A percentile compares a stretch with the other conserved stretches of the same genome.
Conservation (phyloP, 1,284 basidiomycete genomes). For the Irpex lacteus region DNA sequence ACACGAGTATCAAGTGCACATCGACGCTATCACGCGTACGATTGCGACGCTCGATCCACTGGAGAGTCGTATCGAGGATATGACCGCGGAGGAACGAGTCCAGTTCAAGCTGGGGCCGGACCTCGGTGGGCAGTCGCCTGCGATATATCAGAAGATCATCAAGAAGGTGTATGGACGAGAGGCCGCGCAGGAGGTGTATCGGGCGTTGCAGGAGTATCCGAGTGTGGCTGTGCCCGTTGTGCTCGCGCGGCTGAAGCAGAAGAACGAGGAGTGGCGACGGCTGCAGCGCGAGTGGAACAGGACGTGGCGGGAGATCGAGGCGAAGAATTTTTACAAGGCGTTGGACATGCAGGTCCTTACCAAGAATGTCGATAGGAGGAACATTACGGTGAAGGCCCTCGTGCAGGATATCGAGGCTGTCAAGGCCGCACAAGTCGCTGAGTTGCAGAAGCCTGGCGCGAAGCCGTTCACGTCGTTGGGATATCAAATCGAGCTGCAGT, state of each 20-base stretch:
- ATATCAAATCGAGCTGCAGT: constrained; percentile 78
- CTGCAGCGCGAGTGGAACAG: constrained; percentile 95
- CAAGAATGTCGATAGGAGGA: constrained; percentile 97
- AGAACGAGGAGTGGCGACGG: constrained; percentile 97
- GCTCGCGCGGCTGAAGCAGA: constrained; percentile 85
- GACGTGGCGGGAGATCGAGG: constrained; percentile 96
- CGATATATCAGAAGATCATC: constrained; percentile 91
- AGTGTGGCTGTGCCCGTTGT: constrained; percentile 92
- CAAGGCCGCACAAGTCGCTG: constrained; percentile 66
- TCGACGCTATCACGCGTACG: constrained; percentile 90
- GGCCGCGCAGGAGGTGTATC: constrained; percentile 82
- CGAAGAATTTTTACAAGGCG: constrained; percentile 96
- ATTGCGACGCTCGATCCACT: constrained; percentile 93
- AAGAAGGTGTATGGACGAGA: constrained; percentile 93
- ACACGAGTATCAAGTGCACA: constrained; percentile 97
- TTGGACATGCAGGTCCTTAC: constrained; percentile 94
- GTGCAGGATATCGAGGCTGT: constrained; percentile 85
- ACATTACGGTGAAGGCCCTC: constrained; percentile 87
- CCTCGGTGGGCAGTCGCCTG: constrained; percentile 86
- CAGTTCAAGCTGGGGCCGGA: constrained; percentile 85
- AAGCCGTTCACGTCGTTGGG: constrained; percentile 41
- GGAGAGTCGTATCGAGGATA: constrained; percentile 81
- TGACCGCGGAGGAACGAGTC: constrained; percentile 86
- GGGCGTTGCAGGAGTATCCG: constrained; percentile 92
- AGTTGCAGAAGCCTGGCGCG: constrained; percentile 12